Evolutionary conservation across 1,139 yeast species (phyloP), one percentile per base, ranked within the genome.

Genomic region (Suhomyces kunorum): DNA sequence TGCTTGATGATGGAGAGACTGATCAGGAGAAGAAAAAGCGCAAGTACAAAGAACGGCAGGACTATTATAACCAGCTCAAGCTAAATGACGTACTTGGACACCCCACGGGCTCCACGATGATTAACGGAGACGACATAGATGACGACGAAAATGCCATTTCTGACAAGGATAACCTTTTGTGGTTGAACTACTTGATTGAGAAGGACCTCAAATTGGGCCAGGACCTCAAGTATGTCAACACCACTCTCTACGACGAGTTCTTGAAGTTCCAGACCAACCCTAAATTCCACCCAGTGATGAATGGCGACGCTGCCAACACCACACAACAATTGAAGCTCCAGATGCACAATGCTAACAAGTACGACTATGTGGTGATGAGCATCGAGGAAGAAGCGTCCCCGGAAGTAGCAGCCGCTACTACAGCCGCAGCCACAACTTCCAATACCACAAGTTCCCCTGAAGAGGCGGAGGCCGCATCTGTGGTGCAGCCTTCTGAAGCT

Each of bases 151-250:
- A 45, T 17, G 61, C 53, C 15, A 48, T 62, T 24, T 58, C 60
- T 2, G 51, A 48, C 4, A 53, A 52, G 12, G 70, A 64, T 34
- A 58, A 61, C 40, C 52, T 71, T 26, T 48, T 53, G 36, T 72
- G 78, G 78, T 55, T 71, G 33, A 64, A 64, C 39, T 72, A 68
- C 46, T 54, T 71, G 46, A 61, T 69, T 8, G 78, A 72, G 44
- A 72, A 72, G 42, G 76, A 72, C 46, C 53, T 67, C 38, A 68
- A 68, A 45, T 58, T 71, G 43, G 76, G 76, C 7, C 72, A 70
- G 39, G 69, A 66, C 47, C 51, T 64, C 46, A 68, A 68, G 45
- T 71, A 64, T 44, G 49, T 62, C 37, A 61, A 63, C 40, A 65
- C 74, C 4, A 53, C 61, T 15, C 55, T 71, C 16, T 58, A 56